A percentile compares a stretch with the other conserved stretches of the same genome.
These are phyloP conservation scores for Hebeloma cylindrosporum DNA, from an alignment of 768 basidiomycete species.

Conservation along the genomic window DNA sequence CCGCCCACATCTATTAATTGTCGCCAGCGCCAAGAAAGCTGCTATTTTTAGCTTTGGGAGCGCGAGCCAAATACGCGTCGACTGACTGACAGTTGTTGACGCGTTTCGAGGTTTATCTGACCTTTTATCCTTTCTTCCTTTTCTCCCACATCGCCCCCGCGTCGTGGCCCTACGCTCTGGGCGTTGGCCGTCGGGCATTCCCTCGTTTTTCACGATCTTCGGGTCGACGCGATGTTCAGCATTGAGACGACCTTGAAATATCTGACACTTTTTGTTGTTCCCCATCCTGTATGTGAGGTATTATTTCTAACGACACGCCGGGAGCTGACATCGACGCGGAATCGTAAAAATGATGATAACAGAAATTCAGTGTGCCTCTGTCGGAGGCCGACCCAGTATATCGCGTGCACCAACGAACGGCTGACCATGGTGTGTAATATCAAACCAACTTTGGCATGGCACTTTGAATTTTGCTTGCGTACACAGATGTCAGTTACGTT, in stretches of 20 bases:
- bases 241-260: slow-evolving; percentile 18
- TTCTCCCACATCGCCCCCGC: no score
- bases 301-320: no score
- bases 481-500: slow-evolving; percentile 7
- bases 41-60: slow-evolving; percentile 6
- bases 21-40: not conserved
- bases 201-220: not conserved
- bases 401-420: slow-evolving; percentile 4
- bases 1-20: no score
- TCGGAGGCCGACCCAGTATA: slow-evolving; percentile 15
- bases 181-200: no score
- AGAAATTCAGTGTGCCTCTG: slow-evolving; percentile 14
- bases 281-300: slow-evolving; percentile 24
- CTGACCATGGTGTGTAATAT: slow-evolving; percentile 6
- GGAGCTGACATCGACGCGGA: not conserved
- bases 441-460: not conserved
- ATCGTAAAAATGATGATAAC: not conserved
- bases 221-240: slow-evolving; percentile 12
- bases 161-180: no score
- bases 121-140: no score
- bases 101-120: no score
- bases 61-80: slow-evolving; percentile 1
- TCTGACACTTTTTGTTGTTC: slow-evolving; percentile 20
- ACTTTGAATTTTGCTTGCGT: not conserved
- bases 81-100: not conserved